phyloP scores from a whole-genome alignment of 2,329 filamentous ascomycete genomes.

The Cercospora sp. region DNA sequence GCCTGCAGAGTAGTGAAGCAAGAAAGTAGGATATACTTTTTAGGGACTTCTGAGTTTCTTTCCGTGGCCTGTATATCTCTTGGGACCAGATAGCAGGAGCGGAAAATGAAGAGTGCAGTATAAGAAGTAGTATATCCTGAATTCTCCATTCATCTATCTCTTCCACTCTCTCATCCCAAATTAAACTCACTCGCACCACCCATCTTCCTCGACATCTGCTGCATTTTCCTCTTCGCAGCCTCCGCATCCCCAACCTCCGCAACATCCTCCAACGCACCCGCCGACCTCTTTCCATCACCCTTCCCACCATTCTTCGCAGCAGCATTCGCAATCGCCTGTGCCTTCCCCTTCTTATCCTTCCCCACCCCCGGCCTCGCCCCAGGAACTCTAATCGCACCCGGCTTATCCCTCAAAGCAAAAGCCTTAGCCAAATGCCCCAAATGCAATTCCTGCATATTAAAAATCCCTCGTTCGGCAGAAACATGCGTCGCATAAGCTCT shows the following conservation, averaged over 20 bases:
- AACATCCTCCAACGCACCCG: conserved; percentile 34
- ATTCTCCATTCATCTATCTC: background rate
- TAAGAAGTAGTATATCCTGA: no score
- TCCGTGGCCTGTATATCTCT: background rate
- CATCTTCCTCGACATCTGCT: conserved; percentile 52
- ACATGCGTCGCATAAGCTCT: conserved; percentile 94
- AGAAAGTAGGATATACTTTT: background rate
- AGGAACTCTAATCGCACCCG: conserved; percentile 68
- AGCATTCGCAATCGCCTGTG: conserved; percentile 36
- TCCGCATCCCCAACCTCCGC: conserved; percentile 40
- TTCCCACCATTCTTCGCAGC: conserved; percentile 35
- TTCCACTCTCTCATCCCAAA: conserved; percentile 46
- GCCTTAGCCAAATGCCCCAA: conserved; percentile 92
- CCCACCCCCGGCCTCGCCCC: conserved; percentile 52
- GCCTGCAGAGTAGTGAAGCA: background rate
- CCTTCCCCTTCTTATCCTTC: conserved; percentile 47
- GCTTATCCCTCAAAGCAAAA: conserved; percentile 85
- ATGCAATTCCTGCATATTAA: conserved; percentile 89
- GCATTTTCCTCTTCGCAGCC: conserved; percentile 53
- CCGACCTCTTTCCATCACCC: conserved; percentile 29
- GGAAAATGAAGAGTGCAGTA: background rate
- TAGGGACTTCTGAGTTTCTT: background rate
- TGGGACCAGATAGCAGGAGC: background rate
- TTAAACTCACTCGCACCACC: conserved; percentile 59
- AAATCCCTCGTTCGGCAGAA: conserved; percentile 77